A percentile compares a stretch with the other conserved stretches of the same genome.
Evolutionary conservation across 208 protist genomes (phyloP).

Genomic region (Acanthamoeba castellanii): DNA sequence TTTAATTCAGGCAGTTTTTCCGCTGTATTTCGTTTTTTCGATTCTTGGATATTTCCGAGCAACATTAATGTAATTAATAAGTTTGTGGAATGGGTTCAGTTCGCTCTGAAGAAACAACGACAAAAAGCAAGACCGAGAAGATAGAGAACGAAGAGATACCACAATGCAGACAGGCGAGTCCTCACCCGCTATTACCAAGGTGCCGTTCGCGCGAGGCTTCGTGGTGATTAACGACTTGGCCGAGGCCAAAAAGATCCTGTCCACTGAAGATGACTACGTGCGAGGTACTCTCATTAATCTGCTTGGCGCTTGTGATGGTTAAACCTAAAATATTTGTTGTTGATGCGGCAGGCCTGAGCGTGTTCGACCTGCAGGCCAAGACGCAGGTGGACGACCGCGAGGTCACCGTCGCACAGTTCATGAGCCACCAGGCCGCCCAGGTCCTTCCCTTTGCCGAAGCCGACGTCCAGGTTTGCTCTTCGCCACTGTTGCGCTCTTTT

Average conservation of each 20-base stretch:
- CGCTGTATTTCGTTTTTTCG: no score
- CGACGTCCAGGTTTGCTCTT: not conserved
- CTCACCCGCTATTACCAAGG: not conserved
- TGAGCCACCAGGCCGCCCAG: not conserved
- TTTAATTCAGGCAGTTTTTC: no score
- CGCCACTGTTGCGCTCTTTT: not conserved
- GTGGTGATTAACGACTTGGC: not conserved
- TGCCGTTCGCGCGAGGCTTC: not conserved
- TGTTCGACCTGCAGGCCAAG: constrained; percentile 29
- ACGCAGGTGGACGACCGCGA: constrained; percentile 20
- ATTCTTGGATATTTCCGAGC: no score
- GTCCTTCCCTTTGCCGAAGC: not conserved
- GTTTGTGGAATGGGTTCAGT: no score
- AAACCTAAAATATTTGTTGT: not conserved
- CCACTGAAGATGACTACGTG: constrained; percentile 25
- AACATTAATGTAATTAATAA: no score
- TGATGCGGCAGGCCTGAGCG: not conserved
- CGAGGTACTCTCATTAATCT: not conserved
- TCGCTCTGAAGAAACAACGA: no score
- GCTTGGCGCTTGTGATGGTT: not conserved
- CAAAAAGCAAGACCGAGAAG: no score
- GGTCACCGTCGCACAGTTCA: not conserved
- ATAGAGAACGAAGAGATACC: no score
- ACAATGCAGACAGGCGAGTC: no score
- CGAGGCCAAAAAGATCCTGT: not conserved